phyloP scores from a whole-genome alignment of 2,329 filamentous ascomycete species.

The Rosellinia necatrix region DNA sequence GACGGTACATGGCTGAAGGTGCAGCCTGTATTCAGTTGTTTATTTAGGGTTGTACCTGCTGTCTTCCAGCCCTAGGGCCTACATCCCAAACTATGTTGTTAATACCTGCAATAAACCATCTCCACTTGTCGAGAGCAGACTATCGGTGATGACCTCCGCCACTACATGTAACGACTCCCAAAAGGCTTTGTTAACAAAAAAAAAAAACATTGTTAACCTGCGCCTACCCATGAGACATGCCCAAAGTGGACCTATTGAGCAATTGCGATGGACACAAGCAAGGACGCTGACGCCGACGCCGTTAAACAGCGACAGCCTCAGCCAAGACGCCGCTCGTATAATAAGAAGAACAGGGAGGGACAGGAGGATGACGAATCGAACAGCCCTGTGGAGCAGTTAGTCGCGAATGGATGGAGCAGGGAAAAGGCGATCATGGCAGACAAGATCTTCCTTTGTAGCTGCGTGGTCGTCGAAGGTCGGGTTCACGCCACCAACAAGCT shows the following conservation, averaged over 20 bases:
- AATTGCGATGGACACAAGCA: slow-evolving; percentile 1
- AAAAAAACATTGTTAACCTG: too few relatives aligned
- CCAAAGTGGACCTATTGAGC: not conserved
- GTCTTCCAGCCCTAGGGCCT: too few relatives aligned
- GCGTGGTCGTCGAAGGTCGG: not conserved
- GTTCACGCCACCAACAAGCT: slow-evolving; percentile 16
- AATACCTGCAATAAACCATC: too few relatives aligned
- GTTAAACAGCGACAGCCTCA: not conserved
- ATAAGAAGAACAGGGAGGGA: not conserved
- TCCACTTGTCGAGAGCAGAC: too few relatives aligned
- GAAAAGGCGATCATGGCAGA: not conserved
- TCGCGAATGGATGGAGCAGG: not conserved
- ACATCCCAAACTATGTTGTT: too few relatives aligned
- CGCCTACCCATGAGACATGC: not conserved
- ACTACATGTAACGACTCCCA: too few relatives aligned
- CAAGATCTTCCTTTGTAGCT: slow-evolving; percentile 2
- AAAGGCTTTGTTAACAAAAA: too few relatives aligned
- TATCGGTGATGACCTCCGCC: too few relatives aligned
- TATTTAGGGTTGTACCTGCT: too few relatives aligned
- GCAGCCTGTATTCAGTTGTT: too few relatives aligned
- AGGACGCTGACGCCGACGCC: not conserved
- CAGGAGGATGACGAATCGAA: not conserved
- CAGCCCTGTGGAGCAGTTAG: not conserved
- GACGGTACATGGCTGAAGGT: too few relatives aligned
- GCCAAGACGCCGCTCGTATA: not conserved